These are phyloP conservation scores for Suhomyces faveliae DNA, from an alignment of 805 yeast species.

Conservation along the genomic window DNA sequence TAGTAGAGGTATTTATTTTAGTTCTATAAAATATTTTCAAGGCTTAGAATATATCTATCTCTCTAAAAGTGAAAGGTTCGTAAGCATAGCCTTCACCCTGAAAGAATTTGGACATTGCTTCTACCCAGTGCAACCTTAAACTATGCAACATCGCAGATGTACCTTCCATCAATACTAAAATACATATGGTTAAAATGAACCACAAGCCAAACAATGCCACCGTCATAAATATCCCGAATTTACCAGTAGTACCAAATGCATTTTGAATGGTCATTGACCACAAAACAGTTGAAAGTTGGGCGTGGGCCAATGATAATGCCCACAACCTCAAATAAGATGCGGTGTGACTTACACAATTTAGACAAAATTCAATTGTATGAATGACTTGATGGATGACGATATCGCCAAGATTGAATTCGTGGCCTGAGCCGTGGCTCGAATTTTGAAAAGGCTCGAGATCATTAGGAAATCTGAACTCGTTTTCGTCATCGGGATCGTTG, in stretches of 20 bases:
- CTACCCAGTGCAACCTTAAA: conserved; percentile 99
- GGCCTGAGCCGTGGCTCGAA: conserved; percentile 48
- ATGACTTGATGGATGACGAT: conserved; percentile 95
- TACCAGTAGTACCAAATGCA: conserved; percentile 67
- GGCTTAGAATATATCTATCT: conserved; percentile 7
- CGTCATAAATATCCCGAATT: conserved; percentile 66
- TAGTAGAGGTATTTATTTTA: not conserved
- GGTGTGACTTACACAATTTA: conserved; percentile 97
- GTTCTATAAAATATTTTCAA: not conserved
- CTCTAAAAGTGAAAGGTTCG: conserved; percentile 74
- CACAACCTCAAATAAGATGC: conserved; percentile 95
- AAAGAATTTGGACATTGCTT: conserved; percentile 96
- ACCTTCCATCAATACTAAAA: conserved; percentile 96
- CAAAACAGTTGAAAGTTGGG: conserved; percentile 89
- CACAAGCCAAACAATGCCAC: conserved; percentile 89
- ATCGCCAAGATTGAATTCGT: conserved; percentile 80
- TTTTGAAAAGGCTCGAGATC: conserved; percentile 34
- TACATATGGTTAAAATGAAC: conserved; percentile 88
- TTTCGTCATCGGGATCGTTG: conserved; percentile 19
- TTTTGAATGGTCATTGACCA: conserved; percentile 93
- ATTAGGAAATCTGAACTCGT: conserved; percentile 31
- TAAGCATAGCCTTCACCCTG: conserved; percentile 95
- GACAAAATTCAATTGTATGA: conserved; percentile 95
- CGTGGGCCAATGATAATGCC: conserved; percentile 97
- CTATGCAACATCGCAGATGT: conserved; percentile 99